Percentiles rank a stretch among this genome's conserved stretches.
Conservation (phyloP, 768 basidiomycete species). For the Suillus discolor region DNA sequence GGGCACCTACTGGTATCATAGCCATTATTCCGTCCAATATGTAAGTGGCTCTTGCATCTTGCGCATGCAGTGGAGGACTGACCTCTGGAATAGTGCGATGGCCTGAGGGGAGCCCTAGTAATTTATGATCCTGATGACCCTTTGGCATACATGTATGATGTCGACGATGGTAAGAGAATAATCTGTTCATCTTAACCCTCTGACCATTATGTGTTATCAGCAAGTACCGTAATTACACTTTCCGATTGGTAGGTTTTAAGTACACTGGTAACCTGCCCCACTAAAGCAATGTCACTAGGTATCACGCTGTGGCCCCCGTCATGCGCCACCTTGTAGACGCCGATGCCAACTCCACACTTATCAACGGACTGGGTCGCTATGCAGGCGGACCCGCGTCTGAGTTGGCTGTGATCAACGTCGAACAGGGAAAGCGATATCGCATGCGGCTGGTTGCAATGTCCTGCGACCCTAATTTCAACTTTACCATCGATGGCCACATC, state of each 20-base stretch:
- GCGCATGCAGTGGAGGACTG: not conserved
- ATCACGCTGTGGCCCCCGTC: slow-evolving; percentile 22
- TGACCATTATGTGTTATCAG: slow-evolving; percentile 11
- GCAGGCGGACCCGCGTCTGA: slow-evolving; percentile 33
- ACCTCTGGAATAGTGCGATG: slow-evolving; percentile 18
- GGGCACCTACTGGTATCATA: slow-evolving; percentile 39
- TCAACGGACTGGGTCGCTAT: slow-evolving; percentile 44
- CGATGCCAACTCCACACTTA: slow-evolving; percentile 33
- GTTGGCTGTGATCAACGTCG: slow-evolving; percentile 38
- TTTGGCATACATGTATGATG: slow-evolving; percentile 38
- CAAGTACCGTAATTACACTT: slow-evolving; percentile 47
- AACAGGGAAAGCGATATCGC: slow-evolving; percentile 37
- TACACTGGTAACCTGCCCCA: not conserved
- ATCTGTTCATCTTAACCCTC: not conserved
- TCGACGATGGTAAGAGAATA: slow-evolving; percentile 40
- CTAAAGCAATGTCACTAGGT: slow-evolving; percentile 18
- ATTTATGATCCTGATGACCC: slow-evolving; percentile 48
- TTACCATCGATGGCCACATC: slow-evolving; percentile 47
- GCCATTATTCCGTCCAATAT: slow-evolving; percentile 41
- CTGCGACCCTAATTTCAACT: slow-evolving; percentile 44
- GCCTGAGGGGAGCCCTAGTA: slow-evolving; percentile 33
- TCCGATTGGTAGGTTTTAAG: slow-evolving; percentile 34
- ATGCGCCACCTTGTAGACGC: slow-evolving; percentile 19
- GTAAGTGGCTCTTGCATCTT: slow-evolving; percentile 11
- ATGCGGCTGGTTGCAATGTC: slow-evolving; percentile 40